Evolutionary conservation across 2,329 filamentous ascomycete genomes (phyloP).

Genomic region (Aureobasidium subglaciale): DNA sequence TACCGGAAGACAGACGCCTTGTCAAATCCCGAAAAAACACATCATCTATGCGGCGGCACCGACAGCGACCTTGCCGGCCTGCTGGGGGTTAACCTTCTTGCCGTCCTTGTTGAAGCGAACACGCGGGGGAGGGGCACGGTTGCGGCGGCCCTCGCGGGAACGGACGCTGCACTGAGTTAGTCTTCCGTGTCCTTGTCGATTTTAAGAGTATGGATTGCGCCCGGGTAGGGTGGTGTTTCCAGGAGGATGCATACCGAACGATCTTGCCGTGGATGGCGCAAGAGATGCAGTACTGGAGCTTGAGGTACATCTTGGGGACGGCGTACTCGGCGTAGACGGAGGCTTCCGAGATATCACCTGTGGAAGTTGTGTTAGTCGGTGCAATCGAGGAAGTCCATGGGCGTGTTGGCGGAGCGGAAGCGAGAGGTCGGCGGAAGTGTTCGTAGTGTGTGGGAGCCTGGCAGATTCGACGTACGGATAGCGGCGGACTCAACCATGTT

Average conservation of each 20-base stretch:
- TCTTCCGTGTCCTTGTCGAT: conserved; percentile 11
- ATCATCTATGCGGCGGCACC: conserved; percentile 26
- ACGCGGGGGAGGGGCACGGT: conserved; percentile 94
- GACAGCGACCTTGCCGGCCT: conserved; percentile 57
- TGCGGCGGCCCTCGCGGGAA: conserved; percentile 92
- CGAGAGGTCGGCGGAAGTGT: neutral
- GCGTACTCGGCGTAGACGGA: conserved; percentile 99
- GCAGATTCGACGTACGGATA: conserved; percentile 70
- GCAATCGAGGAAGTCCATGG: neutral
- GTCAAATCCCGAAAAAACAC: conserved; percentile 17
- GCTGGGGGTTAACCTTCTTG: conserved; percentile 96
- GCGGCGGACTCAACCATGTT: conserved; percentile 99
- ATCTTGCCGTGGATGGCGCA: conserved; percentile 99
- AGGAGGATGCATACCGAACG: conserved; percentile 75
- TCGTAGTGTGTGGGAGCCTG: neutral
- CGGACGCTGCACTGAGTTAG: conserved; percentile 64
- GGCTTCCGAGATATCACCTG: conserved; percentile 99
- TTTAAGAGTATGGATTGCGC: neutral
- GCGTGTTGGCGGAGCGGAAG: neutral
- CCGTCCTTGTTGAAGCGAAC: conserved; percentile 99
- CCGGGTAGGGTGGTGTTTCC: neutral
- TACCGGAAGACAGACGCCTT: conserved; percentile 18
- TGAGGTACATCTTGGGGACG: conserved; percentile 99
- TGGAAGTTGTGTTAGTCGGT: neutral
- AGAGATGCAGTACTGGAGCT: conserved; percentile 99